Evolutionary conservation across 331 rosid species (phyloP).

Genomic region (Spiraea crenata): DNA sequence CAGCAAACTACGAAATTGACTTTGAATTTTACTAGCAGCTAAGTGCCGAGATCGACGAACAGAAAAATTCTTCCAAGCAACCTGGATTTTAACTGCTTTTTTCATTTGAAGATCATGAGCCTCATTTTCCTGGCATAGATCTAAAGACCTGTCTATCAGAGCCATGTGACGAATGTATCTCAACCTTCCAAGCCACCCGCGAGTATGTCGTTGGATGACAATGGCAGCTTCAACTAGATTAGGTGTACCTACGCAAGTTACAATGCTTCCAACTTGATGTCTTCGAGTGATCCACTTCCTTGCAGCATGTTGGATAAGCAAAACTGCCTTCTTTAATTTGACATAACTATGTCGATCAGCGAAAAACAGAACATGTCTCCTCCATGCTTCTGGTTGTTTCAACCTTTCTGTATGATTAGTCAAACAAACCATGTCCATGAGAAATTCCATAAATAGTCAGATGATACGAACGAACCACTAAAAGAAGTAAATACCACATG

Average conservation of each 20-base stretch:
- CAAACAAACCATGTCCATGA: conserved; percentile 24
- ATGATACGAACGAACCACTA: conserved; percentile 14
- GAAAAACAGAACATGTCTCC: conserved; percentile 45
- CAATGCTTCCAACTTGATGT: conserved; percentile 24
- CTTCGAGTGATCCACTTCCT: conserved; percentile 58
- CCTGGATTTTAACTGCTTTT: conserved; percentile 49
- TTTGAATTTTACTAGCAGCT: conserved; percentile 63
- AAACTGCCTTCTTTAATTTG: conserved; percentile 53
- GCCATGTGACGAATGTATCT: conserved; percentile 32
- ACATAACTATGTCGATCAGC: conserved; percentile 46
- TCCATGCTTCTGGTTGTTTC: conserved; percentile 35
- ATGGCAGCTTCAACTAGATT: conserved; percentile 42
- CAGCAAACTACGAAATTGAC: conserved; percentile 54
- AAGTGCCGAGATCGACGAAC: conserved; percentile 34
- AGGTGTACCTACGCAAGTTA: conserved; percentile 13
- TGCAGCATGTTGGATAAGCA: conserved; percentile 54
- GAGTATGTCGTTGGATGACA: conserved; percentile 51
- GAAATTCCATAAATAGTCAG: conserved; percentile 13
- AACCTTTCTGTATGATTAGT: conserved; percentile 35
- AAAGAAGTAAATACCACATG: conserved; percentile 37
- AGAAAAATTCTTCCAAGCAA: conserved; percentile 47
- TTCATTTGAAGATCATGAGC: conserved; percentile 33
- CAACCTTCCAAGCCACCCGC: conserved; percentile 50
- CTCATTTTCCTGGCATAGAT: conserved; percentile 24
- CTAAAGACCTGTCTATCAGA: conserved; percentile 30